phyloP scores from a whole-genome alignment of 306 rosid genomes.

The Glycine soja region DNA sequence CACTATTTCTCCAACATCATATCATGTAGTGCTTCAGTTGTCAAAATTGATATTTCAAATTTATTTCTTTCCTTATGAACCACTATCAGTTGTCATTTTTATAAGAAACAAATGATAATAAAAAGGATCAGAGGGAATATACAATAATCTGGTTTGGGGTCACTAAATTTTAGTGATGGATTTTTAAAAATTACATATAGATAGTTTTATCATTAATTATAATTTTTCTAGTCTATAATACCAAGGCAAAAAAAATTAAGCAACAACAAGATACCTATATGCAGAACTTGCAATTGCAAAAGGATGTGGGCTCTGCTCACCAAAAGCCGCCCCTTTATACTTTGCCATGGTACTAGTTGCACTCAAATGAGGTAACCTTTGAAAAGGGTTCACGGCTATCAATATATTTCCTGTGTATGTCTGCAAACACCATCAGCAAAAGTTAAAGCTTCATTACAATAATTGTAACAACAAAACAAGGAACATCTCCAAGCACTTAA shows the following conservation, averaged over 20 bases:
- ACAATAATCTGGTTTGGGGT: background rate
- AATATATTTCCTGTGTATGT: slow-evolving; percentile 95
- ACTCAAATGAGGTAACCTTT: slow-evolving; percentile 84
- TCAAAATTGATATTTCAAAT: background rate
- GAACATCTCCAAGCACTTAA: no score
- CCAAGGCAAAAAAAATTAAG: slow-evolving; percentile 27
- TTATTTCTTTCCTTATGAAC: background rate
- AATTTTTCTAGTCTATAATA: no score
- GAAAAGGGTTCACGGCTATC: slow-evolving; percentile 96
- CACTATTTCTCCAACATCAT: background rate
- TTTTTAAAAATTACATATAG: no score
- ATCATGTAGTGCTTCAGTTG: background rate
- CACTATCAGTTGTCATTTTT: no score
- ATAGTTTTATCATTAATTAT: no score
- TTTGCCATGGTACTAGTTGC: slow-evolving; percentile 72
- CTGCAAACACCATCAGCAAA: slow-evolving; percentile 58
- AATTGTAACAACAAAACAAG: slow-evolving; percentile 2
- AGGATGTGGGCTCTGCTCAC: slow-evolving; percentile 96
- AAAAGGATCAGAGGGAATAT: no score
- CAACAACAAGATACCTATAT: slow-evolving; percentile 71
- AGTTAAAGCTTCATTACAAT: slow-evolving; percentile 44
- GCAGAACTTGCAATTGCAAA: slow-evolving; percentile 98
- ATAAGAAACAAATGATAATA: no score
- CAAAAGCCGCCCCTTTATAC: slow-evolving; percentile 77
- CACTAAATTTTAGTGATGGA: no score